Conservation (phyloP, 2,329 filamentous ascomycete species). For the Mariannaea elegans region DNA sequence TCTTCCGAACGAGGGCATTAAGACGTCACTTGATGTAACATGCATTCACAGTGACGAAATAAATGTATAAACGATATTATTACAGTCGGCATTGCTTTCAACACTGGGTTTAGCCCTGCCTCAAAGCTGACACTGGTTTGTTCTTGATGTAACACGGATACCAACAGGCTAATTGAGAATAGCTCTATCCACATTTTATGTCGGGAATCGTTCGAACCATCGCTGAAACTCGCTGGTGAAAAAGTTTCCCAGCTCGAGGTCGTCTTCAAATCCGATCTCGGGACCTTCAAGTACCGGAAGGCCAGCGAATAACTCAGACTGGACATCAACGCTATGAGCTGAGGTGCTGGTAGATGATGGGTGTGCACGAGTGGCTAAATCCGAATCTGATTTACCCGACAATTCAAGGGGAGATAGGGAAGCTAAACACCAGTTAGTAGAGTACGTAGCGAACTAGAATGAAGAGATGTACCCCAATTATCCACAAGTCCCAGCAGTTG, state of each 20-base stretch:
- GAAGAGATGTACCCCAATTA: neutral
- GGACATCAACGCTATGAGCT: neutral
- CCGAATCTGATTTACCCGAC: neutral
- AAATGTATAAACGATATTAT: too few species aligned
- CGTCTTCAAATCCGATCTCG: neutral
- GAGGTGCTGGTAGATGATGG: neutral
- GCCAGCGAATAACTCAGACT: neutral
- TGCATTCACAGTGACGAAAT: too few species aligned
- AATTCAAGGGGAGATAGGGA: neutral
- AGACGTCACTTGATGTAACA: too few species aligned
- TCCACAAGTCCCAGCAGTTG: neutral
- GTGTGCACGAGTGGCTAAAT: neutral
- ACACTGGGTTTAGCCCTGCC: too few species aligned
- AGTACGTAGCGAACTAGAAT: neutral
- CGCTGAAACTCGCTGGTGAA: constrained; percentile 17
- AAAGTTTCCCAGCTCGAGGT: constrained; percentile 17
- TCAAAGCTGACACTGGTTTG: too few species aligned
- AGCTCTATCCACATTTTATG: neutral
- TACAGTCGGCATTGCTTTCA: too few species aligned
- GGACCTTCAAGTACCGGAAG: neutral
- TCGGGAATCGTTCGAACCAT: constrained; percentile 7
- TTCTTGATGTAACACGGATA: too few species aligned
- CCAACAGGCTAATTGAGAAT: neutral
- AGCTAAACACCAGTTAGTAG: neutral
- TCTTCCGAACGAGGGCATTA: too few species aligned